A percentile compares a stretch with the other conserved stretches of the same genome.
These are phyloP conservation scores for Picea engelmannii DNA, from an alignment of 83 land plant species.

Conservation along the genomic window DNA sequence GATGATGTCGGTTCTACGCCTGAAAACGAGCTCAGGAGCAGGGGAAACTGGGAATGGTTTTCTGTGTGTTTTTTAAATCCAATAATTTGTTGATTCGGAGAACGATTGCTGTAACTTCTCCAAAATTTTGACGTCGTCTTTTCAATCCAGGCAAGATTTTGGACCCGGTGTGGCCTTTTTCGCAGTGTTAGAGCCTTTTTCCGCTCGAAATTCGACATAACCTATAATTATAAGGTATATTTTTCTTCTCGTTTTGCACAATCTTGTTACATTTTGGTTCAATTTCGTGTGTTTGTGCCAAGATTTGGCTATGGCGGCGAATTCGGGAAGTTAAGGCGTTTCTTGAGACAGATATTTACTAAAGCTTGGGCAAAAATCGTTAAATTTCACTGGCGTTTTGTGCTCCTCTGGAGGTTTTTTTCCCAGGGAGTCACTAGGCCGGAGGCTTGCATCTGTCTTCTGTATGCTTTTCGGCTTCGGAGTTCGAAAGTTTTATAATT, in stretches of 20 bases:
- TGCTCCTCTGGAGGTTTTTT: neutral
- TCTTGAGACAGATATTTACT: neutral
- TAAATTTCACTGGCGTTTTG: neutral
- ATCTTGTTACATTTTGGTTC: neutral
- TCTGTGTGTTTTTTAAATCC: neutral
- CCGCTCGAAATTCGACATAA: neutral
- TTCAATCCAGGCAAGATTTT: neutral
- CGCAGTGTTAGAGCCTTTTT: neutral
- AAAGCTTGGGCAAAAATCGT: neutral
- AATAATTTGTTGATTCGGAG: neutral
- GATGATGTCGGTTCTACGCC: constrained; percentile 1
- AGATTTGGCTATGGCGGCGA: no score
- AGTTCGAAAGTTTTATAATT: no score
- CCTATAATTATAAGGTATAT: neutral
- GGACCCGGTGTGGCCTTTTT: neutral
- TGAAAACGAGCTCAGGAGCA: neutral
- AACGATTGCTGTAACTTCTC: neutral
- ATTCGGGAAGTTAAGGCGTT: neutral
- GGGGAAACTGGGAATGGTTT: neutral
- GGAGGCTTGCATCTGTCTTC: neutral
- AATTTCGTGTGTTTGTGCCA: neutral
- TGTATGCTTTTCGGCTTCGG: no score
- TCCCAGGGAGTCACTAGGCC: no score
- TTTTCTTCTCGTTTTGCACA: no score
- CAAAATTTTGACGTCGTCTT: neutral